Conservation (phyloP, 768 basidiomycete genomes). For the Suillus paluster region DNA sequence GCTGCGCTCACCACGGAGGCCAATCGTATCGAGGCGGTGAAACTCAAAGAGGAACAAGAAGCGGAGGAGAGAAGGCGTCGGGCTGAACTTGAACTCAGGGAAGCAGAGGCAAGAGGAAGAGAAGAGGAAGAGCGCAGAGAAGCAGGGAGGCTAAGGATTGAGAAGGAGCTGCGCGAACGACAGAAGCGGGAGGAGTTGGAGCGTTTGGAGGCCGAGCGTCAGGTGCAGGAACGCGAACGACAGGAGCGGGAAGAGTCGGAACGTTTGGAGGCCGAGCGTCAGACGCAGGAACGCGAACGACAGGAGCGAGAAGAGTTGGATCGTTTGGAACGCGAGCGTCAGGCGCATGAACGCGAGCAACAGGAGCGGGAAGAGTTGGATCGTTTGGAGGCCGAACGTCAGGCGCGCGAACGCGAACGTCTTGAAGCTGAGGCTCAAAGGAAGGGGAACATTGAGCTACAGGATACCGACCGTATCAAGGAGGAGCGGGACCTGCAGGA, state of each 20-base stretch:
- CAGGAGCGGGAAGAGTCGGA: conserved; percentile 21
- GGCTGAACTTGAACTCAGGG: conserved; percentile 29
- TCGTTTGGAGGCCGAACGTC: conserved; percentile 17
- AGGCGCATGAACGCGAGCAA: conserved; percentile 16
- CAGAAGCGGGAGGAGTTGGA: conserved; percentile 35
- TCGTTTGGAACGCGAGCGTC: conserved; percentile 17
- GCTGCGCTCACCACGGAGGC: conserved; percentile 46
- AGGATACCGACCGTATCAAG: not conserved
- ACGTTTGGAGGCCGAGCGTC: not conserved
- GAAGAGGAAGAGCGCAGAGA: conserved; percentile 37
- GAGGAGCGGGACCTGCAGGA: conserved; percentile 8
- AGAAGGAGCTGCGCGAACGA: conserved; percentile 34
- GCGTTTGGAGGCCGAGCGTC: conserved; percentile 17
- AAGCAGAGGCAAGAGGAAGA: conserved; percentile 41
- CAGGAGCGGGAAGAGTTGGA: conserved; percentile 33
- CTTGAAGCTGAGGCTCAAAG: conserved; percentile 8
- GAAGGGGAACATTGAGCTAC: not conserved
- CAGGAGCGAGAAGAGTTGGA: conserved; percentile 35
- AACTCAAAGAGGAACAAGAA: conserved; percentile 33
- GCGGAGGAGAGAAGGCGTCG: conserved; percentile 24
- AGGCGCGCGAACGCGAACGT: conserved; percentile 7
- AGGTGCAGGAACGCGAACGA: conserved; percentile 16
- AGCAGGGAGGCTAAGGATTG: conserved; percentile 32
- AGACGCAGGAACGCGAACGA: conserved; percentile 33
- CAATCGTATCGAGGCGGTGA: conserved; percentile 44